phyloP scores from a whole-genome alignment of 305 asterid genomes.

The Fraxinus floribunda region DNA sequence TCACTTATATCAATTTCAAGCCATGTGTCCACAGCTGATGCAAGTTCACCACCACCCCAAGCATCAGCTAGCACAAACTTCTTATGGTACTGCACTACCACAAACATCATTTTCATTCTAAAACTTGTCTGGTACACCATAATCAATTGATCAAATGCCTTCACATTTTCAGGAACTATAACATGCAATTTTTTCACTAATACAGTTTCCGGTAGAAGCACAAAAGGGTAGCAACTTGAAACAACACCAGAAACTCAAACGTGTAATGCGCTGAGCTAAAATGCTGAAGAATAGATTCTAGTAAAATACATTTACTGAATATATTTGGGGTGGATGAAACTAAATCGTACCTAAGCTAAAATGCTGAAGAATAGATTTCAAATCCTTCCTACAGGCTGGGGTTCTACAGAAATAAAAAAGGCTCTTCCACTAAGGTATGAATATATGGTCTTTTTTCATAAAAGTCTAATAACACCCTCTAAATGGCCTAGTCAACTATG shows the following conservation, averaged over 20 bases:
- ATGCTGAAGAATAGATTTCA: not conserved
- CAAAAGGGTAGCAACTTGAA: not conserved
- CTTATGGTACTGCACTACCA: not conserved
- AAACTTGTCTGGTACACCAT: not conserved
- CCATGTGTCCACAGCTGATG: not conserved
- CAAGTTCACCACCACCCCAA: not conserved
- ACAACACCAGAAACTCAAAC: not conserved
- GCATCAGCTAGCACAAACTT: not conserved
- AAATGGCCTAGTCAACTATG: not conserved
- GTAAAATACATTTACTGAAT: too few species aligned
- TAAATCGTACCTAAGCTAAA: too few species aligned
- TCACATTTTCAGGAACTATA: not conserved
- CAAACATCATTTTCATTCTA: not conserved
- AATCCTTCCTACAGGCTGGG: not conserved
- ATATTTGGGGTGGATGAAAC: too few species aligned
- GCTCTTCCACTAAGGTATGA: not conserved
- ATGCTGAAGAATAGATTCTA: too few species aligned
- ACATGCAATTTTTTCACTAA: not conserved
- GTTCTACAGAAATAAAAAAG: not conserved
- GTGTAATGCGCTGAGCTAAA: not conserved
- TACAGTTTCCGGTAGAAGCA: not conserved
- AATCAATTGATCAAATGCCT: not conserved
- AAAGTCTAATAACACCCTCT: not conserved
- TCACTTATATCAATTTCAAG: not conserved
- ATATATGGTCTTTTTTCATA: not conserved